These are phyloP conservation scores for Coniella lustricola DNA, from an alignment of 2,329 filamentous ascomycete species.

Conservation along the genomic window DNA sequence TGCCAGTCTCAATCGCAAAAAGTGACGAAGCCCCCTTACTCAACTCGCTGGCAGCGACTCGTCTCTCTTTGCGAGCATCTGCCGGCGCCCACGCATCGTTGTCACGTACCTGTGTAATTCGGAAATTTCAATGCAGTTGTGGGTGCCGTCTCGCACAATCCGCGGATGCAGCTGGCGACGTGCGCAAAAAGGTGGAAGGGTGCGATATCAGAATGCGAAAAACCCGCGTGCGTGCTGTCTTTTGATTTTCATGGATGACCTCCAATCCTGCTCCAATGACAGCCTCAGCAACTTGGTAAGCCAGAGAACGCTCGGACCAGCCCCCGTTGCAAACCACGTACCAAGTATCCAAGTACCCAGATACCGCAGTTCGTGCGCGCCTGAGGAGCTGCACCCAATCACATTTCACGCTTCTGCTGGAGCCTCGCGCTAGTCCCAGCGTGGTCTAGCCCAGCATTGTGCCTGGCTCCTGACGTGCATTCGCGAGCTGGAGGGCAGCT, in stretches of 20 bases:
- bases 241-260: slow-evolving; percentile 9
- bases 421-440: slow-evolving; percentile 4
- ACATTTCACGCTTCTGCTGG: slow-evolving; percentile 9
- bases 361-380: background rate
- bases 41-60: background rate
- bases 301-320: slow-evolving; percentile 5
- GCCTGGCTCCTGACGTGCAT: slow-evolving; percentile 4
- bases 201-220: slow-evolving; percentile 17
- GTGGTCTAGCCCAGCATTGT: background rate
- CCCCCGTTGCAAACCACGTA: too few relatives aligned
- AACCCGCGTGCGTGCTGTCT: background rate
- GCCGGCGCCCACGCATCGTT: background rate
- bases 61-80: too few relatives aligned
- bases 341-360: background rate
- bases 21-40: slow-evolving; percentile 8
- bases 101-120: slow-evolving; percentile 10
- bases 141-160: background rate
- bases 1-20: too few relatives aligned
- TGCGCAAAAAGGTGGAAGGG: slow-evolving; percentile 2
- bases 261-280: background rate
- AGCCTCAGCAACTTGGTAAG: background rate
- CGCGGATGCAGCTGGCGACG: background rate
- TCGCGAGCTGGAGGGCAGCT: background rate
- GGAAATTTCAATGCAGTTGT: background rate
- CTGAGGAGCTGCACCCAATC: slow-evolving; percentile 9